These are phyloP conservation scores for Candida qinlingensis DNA, from an alignment of 805 yeast species.

Conservation along the genomic window DNA sequence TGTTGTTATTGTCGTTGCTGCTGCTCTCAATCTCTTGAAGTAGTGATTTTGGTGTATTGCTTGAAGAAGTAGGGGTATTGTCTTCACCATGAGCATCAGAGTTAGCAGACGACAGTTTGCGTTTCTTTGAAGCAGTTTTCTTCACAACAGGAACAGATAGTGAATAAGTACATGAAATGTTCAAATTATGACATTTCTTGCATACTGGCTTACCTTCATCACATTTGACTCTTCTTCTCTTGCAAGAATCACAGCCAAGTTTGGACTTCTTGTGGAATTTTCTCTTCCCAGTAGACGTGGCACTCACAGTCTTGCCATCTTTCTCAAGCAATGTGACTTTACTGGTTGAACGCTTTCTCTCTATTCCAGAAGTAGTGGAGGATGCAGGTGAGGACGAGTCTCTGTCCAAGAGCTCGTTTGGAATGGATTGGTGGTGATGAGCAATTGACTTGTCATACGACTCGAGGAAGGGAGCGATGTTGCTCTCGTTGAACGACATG, in stretches of 20 bases:
- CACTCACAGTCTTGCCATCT: constrained; percentile 35
- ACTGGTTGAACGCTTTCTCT: not conserved
- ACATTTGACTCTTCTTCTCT: constrained; percentile 85
- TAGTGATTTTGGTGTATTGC: not conserved
- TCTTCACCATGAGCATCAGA: not conserved
- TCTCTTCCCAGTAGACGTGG: constrained; percentile 61
- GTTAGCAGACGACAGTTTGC: not conserved
- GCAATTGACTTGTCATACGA: constrained; percentile 5
- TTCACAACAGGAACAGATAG: constrained; percentile 10
- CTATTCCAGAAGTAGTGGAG: not conserved
- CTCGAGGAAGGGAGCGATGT: constrained; percentile 11
- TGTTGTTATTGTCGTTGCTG: not conserved
- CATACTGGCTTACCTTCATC: constrained; percentile 83
- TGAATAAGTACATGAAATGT: constrained; percentile 66
- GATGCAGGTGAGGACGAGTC: not conserved
- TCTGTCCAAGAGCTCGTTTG: not conserved
- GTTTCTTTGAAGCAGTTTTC: not conserved
- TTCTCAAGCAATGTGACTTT: constrained; percentile 26
- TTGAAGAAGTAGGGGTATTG: not conserved
- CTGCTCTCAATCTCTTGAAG: constrained; percentile 5
- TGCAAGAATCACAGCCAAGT: constrained; percentile 86
- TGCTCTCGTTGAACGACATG: constrained; percentile 6
- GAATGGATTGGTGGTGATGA: no score
- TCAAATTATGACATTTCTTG: constrained; percentile 72
- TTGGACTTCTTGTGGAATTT: constrained; percentile 87